phyloP scores from a whole-genome alignment of 306 rosid genomes.

The Psophocarpus tetragonolobus region DNA sequence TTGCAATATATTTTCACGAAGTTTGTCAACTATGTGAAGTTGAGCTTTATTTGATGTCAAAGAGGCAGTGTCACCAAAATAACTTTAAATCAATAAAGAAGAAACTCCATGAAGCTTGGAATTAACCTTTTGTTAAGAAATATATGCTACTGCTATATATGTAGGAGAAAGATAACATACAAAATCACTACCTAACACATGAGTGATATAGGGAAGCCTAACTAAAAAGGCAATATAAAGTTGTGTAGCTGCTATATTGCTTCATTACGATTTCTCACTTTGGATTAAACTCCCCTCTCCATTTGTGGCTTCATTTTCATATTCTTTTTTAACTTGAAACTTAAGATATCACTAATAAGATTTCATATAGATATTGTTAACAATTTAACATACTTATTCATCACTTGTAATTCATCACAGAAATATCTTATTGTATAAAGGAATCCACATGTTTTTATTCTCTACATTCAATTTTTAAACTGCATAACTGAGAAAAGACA shows the following conservation, averaged over 20 bases:
- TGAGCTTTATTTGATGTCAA: background rate
- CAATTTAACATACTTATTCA: background rate
- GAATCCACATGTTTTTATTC: background rate
- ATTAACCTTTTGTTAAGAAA: conserved; percentile 10
- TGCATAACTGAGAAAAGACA: background rate
- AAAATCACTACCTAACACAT: conserved; percentile 12
- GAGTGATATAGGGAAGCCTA: background rate
- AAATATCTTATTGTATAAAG: background rate
- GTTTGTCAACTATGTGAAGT: background rate
- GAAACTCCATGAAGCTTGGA: background rate
- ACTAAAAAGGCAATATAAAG: background rate
- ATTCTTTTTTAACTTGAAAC: background rate
- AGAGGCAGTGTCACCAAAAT: background rate
- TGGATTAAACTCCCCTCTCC: background rate
- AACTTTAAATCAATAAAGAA: background rate
- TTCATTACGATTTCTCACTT: background rate
- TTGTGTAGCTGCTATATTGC: background rate
- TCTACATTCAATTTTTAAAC: conserved; percentile 19
- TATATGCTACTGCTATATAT: background rate
- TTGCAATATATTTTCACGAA: background rate
- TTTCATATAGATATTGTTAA: background rate
- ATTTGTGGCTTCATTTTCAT: background rate
- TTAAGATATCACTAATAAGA: background rate
- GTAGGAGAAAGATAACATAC: background rate
- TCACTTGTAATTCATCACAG: conserved; percentile 2